Evolutionary conservation across 305 asterid genomes (phyloP).

Genomic region (Fraxinus latifolia): DNA sequence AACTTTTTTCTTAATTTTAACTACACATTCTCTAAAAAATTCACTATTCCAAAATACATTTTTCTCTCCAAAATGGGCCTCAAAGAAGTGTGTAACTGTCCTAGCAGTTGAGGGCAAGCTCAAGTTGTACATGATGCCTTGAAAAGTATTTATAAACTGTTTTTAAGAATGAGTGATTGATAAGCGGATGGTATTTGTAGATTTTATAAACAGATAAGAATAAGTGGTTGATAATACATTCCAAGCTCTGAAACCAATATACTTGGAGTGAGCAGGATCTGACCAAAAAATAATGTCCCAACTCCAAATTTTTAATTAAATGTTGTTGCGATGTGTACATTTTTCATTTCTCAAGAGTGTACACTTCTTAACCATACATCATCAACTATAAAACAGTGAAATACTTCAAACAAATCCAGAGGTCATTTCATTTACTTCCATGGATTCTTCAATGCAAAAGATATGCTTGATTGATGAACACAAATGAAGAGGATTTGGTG

Average conservation of each 20-base stretch:
- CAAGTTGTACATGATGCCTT: too few species aligned
- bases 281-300: not conserved
- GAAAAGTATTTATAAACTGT: too few species aligned
- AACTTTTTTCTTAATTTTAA: too few species aligned
- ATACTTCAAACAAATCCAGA: not conserved
- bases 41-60: too few species aligned
- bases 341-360: not conserved
- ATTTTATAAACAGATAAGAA: too few species aligned
- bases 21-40: too few species aligned
- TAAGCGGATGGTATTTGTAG: too few species aligned
- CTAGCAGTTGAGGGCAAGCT: too few species aligned
- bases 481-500: slow-evolving; percentile 1
- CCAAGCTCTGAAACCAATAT: not conserved
- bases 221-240: too few species aligned
- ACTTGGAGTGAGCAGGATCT: not conserved
- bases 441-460: slow-evolving; percentile 22
- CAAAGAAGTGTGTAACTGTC: too few species aligned
- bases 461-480: slow-evolving; percentile 23
- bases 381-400: not conserved
- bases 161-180: too few species aligned
- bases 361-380: not conserved
- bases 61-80: too few species aligned
- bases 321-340: not conserved
- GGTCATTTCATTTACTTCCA: not conserved
- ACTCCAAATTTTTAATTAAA: not conserved